Percentiles rank a stretch among this genome's conserved stretches.
phyloP scores from a whole-genome alignment of 371 early-diverging fungal genomes.

The Quaeritorhiza haematococci region DNA sequence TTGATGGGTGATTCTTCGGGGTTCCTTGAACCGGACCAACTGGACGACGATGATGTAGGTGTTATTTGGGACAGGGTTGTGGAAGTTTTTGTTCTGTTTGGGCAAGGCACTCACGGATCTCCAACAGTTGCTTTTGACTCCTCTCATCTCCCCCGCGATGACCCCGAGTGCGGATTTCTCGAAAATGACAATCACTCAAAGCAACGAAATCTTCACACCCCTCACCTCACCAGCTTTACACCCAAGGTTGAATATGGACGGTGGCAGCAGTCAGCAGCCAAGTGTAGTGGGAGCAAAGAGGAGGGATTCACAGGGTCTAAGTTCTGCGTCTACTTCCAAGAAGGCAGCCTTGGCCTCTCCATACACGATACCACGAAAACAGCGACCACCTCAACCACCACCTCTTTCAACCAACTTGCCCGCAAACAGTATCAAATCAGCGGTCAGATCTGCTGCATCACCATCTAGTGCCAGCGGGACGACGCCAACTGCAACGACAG shows the following conservation, averaged over 20 bases:
- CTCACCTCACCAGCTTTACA: constrained; percentile 64
- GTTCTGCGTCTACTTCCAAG: neutral
- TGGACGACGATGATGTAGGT: no score
- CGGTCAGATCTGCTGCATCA: neutral
- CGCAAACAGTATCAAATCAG: neutral
- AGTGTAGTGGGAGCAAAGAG: neutral
- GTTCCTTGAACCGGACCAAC: no score
- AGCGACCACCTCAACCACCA: neutral
- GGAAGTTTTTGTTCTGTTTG: no score
- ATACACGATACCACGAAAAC: constrained; percentile 16
- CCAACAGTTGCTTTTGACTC: constrained; percentile 43
- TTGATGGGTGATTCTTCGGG: no score
- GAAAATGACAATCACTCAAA: constrained; percentile 30
- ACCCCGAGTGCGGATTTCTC: constrained; percentile 52
- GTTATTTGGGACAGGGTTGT: no score
- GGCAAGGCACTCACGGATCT: no score
- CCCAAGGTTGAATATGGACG: constrained; percentile 26
- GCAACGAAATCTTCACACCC: constrained; percentile 53
- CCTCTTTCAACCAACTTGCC: constrained; percentile 5
- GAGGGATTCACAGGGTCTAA: neutral
- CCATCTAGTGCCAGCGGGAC: constrained; percentile 4
- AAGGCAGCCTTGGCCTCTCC: constrained; percentile 21
- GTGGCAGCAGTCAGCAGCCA: neutral
- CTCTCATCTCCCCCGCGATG: constrained; percentile 68
- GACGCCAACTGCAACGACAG: constrained; percentile 3